Conservation (phyloP, 2,329 filamentous ascomycete genomes). For the Cercospora sp. region DNA sequence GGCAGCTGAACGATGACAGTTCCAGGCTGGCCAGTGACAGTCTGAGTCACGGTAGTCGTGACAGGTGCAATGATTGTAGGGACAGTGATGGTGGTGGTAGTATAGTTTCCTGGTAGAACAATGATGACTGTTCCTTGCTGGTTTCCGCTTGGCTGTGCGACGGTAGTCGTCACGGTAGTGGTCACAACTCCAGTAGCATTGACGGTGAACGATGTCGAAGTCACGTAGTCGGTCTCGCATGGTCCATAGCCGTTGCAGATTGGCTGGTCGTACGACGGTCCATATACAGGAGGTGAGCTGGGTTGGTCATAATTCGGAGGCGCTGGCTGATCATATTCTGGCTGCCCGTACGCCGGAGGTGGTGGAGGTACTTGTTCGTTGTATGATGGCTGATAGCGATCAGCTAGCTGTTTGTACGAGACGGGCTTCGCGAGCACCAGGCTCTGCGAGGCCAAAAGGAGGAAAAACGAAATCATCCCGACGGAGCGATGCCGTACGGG, state of each 20-base stretch:
- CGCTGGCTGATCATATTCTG: background rate
- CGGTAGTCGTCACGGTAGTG: background rate
- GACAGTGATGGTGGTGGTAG: background rate
- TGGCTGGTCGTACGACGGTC: background rate
- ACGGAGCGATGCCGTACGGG: background rate
- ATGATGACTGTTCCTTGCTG: background rate
- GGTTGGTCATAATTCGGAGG: background rate
- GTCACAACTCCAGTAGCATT: background rate
- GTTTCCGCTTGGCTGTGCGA: background rate
- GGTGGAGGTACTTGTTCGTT: background rate
- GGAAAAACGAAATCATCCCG: background rate
- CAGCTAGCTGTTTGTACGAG: background rate
- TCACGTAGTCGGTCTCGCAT: background rate
- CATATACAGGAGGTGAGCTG: background rate
- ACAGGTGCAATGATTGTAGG: background rate
- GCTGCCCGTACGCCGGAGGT: background rate
- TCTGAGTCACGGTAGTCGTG: background rate
- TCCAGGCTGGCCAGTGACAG: background rate
- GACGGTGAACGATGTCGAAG: background rate
- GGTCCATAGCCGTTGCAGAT: background rate
- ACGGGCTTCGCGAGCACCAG: background rate
- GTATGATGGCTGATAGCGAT: background rate
- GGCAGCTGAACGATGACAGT: background rate
- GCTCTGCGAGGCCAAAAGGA: background rate
- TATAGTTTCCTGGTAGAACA: background rate